Evolutionary conservation across 345 rosid species (phyloP), one percentile per base, ranked within the genome.

Genomic region (Rubroshorea leprosula): DNA sequence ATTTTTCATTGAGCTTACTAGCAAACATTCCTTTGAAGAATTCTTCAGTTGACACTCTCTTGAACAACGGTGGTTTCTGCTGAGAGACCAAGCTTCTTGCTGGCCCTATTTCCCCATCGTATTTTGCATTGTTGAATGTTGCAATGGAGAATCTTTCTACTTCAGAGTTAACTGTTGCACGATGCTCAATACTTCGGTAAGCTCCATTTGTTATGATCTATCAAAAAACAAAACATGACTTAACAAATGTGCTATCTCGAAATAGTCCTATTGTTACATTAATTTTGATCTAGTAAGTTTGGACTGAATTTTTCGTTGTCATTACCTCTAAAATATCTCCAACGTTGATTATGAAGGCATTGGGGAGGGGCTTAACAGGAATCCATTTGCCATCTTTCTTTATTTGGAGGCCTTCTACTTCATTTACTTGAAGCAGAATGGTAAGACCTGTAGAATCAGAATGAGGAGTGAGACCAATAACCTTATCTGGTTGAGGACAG

Each of bases 101-200:
- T 0, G 89, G 82, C 8, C 75, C 73, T 2, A 80, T 51, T n/a
- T 65, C 61, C 2, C 77, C 65, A 39, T 64, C 73, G 47, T 49
- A 58, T 6, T 48, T 61, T 0, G 79, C 68, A 41, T 59, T 49
- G 17, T 43, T 67, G 63, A 81, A 81, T 24, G 76, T 60, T 3
- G 83, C 84, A 41, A 80, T 51, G 2, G 84, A 79, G 35, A 79
- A 57, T 29, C 80, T 77, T 57, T 78, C 86, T 46, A 57, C 72
- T 5, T 54, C 68, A 0, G 65, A 41, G 24, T 76, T 78, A 31
- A 81, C 78, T 21, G 67, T 63, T 15, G 70, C 84, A 9, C 83
- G 61, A 61, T 76, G 83, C 68, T 76, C 84, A 0, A 78, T 63
- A 70, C 86, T 78, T 14, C 67, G 57, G 27, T 75, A 80, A 6